Conservation (phyloP, 139 green algal genomes). For the Auxenochlorella pyrenoidosa region DNA sequence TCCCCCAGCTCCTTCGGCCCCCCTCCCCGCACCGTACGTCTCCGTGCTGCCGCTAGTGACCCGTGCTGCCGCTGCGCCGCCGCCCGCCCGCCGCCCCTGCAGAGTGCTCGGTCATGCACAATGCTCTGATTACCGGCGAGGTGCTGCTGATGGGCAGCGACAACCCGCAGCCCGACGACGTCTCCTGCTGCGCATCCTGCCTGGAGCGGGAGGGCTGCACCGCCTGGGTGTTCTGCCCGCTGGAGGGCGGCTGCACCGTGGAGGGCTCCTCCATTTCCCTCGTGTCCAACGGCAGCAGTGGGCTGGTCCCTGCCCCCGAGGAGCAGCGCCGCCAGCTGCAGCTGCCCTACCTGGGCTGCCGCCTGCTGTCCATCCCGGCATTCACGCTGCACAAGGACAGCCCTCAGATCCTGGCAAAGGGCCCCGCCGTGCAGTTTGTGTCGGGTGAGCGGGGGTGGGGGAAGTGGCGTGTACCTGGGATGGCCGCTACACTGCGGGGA, state of each 20-base stretch:
- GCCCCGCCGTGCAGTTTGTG: slow-evolving; percentile 28
- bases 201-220: slow-evolving; percentile 2
- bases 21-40: no score
- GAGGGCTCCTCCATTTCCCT: background rate
- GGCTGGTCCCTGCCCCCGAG: no score
- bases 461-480: no score
- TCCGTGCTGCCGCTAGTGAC: no score
- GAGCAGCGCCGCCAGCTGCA: background rate
- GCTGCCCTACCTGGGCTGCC: slow-evolving; percentile 41
- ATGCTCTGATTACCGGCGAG: background rate
- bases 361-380: slow-evolving; percentile 27
- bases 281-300: background rate
- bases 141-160: background rate
- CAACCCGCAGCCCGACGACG: slow-evolving; percentile 11
- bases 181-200: slow-evolving; percentile 32
- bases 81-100: background rate
- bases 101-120: slow-evolving; percentile 21
- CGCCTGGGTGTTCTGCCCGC: slow-evolving; percentile 30
- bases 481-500: no score
- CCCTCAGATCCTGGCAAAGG: background rate
- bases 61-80: background rate
- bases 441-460: background rate
- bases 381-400: slow-evolving; percentile 35
- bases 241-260: background rate
- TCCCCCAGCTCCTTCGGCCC: no score